A percentile compares a stretch with the other conserved stretches of the same genome.
These are phyloP conservation scores for Ormosia semicastrata DNA, from an alignment of 306 rosid species.

Conservation along the genomic window DNA sequence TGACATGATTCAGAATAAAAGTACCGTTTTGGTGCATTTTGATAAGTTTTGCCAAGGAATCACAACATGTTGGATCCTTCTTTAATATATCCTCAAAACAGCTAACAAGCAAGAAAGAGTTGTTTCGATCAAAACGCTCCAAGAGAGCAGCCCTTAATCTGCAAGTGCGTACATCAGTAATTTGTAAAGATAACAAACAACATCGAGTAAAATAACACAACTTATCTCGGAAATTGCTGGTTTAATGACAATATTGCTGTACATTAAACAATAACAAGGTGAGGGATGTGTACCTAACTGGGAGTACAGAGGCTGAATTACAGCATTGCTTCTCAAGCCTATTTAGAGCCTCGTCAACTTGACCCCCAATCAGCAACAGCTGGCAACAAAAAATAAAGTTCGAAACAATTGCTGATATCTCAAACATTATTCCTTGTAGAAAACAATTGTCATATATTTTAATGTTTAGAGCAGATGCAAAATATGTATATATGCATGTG, in stretches of 20 bases:
- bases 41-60: conserved; percentile 72
- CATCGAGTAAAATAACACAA: not conserved
- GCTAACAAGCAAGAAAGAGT: conserved; percentile 35
- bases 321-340: conserved; percentile 51
- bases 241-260: not conserved
- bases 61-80: conserved; percentile 70
- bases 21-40: conserved; percentile 69
- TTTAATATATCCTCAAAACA: conserved; percentile 64
- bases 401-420: not conserved
- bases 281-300: conserved; percentile 52
- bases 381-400: conserved; percentile 32
- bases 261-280: not conserved
- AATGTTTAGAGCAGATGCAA: conserved; percentile 1
- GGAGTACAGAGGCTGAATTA: conserved; percentile 45
- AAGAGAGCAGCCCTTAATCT: conserved; percentile 64
- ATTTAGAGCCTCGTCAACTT: conserved; percentile 56
- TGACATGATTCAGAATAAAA: conserved; percentile 9
- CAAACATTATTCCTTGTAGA: not conserved
- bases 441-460: not conserved
- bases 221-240: not conserved
- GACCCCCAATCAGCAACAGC: conserved; percentile 78
- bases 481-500: not conserved
- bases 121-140: conserved; percentile 53
- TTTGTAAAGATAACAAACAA: conserved; percentile 12
- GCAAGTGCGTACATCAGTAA: conserved; percentile 26